Conservation (phyloP, 2,329 filamentous ascomycete species). For the Ceratocystiopsis minuta region DNA sequence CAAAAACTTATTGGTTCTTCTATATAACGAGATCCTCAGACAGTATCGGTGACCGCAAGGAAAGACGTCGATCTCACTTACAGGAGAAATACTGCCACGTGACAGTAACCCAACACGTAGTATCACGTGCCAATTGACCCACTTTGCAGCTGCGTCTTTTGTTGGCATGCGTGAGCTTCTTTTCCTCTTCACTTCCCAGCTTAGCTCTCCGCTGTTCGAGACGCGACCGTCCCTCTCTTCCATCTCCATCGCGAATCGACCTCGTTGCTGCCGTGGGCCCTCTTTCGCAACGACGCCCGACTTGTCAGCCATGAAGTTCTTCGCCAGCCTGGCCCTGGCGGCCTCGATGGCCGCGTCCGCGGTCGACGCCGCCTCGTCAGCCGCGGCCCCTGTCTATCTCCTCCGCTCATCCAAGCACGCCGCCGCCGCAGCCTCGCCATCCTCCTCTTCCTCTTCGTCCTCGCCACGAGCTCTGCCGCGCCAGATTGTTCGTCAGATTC, state of each 20-base stretch:
- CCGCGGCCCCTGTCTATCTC: slow-evolving; percentile 34
- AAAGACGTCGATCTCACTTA: no score
- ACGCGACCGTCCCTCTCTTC: background rate
- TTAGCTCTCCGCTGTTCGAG: background rate
- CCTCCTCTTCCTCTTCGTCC: slow-evolving; percentile 7
- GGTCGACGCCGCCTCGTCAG: slow-evolving; percentile 18
- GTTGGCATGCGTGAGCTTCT: background rate
- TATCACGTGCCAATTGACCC: no score
- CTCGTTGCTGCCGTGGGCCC: background rate
- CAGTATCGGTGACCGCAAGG: no score
- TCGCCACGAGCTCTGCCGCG: slow-evolving; percentile 23
- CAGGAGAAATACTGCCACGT: no score
- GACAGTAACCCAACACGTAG: no score
- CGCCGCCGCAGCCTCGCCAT: no score
- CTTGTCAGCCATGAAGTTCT: slow-evolving; percentile 14
- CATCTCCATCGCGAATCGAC: background rate
- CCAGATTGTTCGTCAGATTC: slow-evolving; percentile 37
- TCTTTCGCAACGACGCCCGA: background rate
- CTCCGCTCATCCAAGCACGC: slow-evolving; percentile 16
- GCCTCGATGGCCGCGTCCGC: slow-evolving; percentile 14
- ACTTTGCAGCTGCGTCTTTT: background rate
- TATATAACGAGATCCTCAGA: no score
- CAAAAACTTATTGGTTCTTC: no score
- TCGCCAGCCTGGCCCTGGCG: slow-evolving; percentile 14
- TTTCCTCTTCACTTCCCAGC: background rate